phyloP scores from a whole-genome alignment of 148 eudicot genomes.

The Rheum nobile region DNA sequence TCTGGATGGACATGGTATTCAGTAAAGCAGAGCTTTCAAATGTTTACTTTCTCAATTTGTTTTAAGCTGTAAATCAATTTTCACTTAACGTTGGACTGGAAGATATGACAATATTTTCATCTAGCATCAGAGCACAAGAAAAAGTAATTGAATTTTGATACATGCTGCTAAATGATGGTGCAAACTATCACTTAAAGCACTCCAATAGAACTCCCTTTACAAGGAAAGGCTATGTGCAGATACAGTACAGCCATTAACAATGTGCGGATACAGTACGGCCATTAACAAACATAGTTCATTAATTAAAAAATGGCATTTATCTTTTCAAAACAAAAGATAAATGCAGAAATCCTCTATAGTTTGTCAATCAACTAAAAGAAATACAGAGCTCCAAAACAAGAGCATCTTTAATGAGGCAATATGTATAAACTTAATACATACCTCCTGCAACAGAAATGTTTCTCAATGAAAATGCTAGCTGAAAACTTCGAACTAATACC shows the following conservation, averaged over 20 bases:
- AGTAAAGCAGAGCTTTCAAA: background rate
- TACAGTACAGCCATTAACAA: background rate
- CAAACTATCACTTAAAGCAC: background rate
- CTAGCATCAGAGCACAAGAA: background rate
- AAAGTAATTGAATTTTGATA: background rate
- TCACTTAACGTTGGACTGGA: background rate
- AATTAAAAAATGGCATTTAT: background rate
- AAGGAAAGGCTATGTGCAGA: background rate
- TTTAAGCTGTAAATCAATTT: background rate
- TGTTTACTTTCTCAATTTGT: background rate
- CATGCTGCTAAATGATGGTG: background rate
- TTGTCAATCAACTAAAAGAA: background rate
- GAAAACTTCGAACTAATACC: conserved; percentile 81
- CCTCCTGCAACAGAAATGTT: conserved; percentile 58
- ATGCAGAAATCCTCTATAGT: background rate
- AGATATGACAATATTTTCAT: background rate
- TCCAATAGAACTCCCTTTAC: background rate
- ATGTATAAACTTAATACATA: background rate
- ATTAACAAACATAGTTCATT: background rate
- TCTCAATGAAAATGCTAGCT: conserved; percentile 86
- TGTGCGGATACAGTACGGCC: background rate
- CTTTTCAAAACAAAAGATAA: background rate
- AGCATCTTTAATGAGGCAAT: background rate
- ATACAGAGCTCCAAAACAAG: background rate
- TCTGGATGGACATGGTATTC: background rate